Base-by-base conservation (phyloP, 257 asterid species). In the Forsythia viridissima region DNA sequence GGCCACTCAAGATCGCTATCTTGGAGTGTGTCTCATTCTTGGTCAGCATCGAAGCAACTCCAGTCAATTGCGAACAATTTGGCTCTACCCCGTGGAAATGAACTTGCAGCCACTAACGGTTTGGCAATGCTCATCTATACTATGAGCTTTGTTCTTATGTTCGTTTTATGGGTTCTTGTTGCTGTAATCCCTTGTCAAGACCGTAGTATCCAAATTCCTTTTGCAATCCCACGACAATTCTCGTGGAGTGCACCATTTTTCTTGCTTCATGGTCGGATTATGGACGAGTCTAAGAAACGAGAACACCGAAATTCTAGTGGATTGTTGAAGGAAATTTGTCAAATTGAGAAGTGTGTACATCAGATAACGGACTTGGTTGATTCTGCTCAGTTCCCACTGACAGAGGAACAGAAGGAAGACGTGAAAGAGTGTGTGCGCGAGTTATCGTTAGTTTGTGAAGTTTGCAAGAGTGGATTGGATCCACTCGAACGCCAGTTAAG, bases 11-110 rank as follows among this genome's bases (percentile, higher is more conserved):
- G 99, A 68, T 96, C 99, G 3, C 85, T 92, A 10, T 93, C 99
- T 21, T 96, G 99, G 99, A 92, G 98, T 18, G 97, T 96, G 6
- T 90, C 99, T 0, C 89, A 86, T 57, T 74, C 88, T 74, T 96
- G 99, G 99, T 96, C 99, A 0, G 97, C 99, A 8, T 88, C 97
- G 0, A 96, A 92, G 87, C 99, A 96, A 87, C 96, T 96, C 77
- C 98, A 93, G 51, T 78, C 87, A 40, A 84, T 96, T 21, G 88
- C 95, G 5, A 89, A 55, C 83, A 88, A 79, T 86, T 79, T 96
- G 80, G 80, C 82, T 61, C 88, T 92, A 8, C 99, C 99, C 0
- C 93, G 96, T 43, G 85, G 89, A 21, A 81, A 80, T 43, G 99
- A 96, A 24, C 76, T 90, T 20, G 79, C 88, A 20, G 91, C 97